Evolutionary conservation across 257 asterid genomes (phyloP), one percentile per base, ranked within the genome.

Genomic region (Nicotiana tomentosiformis): DNA sequence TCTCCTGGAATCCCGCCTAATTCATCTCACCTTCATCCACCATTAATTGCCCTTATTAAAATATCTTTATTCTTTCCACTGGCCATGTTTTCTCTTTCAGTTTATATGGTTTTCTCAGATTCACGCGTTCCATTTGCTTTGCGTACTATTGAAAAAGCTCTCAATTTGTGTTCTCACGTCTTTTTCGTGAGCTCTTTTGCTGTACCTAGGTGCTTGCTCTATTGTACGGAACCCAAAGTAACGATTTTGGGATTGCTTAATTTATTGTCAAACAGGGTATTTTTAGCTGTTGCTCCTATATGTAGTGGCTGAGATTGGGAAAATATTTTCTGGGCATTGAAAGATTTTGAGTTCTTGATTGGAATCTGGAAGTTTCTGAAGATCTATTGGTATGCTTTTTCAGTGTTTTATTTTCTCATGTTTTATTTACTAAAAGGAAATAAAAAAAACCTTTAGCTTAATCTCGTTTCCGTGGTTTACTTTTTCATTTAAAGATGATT

Each of bases 1-100:
- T 33, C 84, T 23, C 85, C 90, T 68, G 80, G 89, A 84, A 82
- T 84, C 85, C 55, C 87, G 90, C 88, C 81, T 68, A 62, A 49
- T 57, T 64, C 80, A 26, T 20, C 37, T 66, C 70, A 30, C 7
- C 80, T n/a, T 68, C n/a, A n/a, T 39, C 46, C 29, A 8, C 66
- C 76, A 55, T 74, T 67, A 55, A 83, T 46, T 72, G 15, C 18
- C 15, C 46, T 29, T 26, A 76, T 51, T 76, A 76, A 76, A 76
- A 76, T 76, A 76, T 53, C 39, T 8, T 72, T 49, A 8, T n/a
- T 56, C n/a, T n/a, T 56, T 32, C 61, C 78, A 56, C 23, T 39
- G 55, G 1, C 26, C 29, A 76, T 76, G 80, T 76, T 10, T 51
- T 49, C 46, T 51, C 53, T 39, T 51, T 2, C 17, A 49, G 17